Base-by-base conservation (phyloP, 768 basidiomycete genomes). In the Phanerodontia chrysosporium region DNA sequence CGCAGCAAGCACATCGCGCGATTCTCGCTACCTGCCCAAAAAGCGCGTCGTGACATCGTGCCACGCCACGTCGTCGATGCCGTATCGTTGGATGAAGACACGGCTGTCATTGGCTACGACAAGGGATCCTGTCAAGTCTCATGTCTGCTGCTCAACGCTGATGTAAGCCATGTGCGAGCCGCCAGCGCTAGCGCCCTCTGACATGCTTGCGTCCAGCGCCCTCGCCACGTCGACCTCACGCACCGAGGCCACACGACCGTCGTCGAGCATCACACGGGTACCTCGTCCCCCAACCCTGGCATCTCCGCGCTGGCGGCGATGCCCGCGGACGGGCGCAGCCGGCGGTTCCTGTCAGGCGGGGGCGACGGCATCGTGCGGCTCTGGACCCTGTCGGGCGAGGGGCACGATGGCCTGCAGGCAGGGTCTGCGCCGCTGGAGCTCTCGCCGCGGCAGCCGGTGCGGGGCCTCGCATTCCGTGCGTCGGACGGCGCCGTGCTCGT, bases 321-420 rank as follows among this genome's bases (percentile, higher is more conserved):
- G 57, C 59, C 55, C 14, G 32, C 32, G 32, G 22, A 39, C 59
- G 69, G 66, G 62, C 63, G 66, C 58, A 58, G 71, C 6, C 32
- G 27, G 65, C 69, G 66, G 64, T 83, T 83, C 68, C 72, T 82
- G 57, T 76, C 80, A 35, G 80, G 80, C 54, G 80, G 78, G 28
- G 72, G 76, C 63, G 79, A 83, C 69, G 76, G 78, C 65, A 66
- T 65, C 46, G 67, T 80, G 42, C 70, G 74, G 61, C 63, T 76
- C 52, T 80, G 81, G 78, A 72, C 66, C 46, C 62, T 70, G 2
- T 13, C 56, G 10, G 32, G 61, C 58, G 45, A 62, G 51, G 59
- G n/a, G n/a, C n/a, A 62, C 61, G 29, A 21, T 7, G 45, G 32
- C 29, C 18, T 44, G 57, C 18, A 36, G 58, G 55, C 32, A 55